phyloP scores from a whole-genome alignment of 2,329 filamentous ascomycete genomes.

The Neofusicoccum parvum region DNA sequence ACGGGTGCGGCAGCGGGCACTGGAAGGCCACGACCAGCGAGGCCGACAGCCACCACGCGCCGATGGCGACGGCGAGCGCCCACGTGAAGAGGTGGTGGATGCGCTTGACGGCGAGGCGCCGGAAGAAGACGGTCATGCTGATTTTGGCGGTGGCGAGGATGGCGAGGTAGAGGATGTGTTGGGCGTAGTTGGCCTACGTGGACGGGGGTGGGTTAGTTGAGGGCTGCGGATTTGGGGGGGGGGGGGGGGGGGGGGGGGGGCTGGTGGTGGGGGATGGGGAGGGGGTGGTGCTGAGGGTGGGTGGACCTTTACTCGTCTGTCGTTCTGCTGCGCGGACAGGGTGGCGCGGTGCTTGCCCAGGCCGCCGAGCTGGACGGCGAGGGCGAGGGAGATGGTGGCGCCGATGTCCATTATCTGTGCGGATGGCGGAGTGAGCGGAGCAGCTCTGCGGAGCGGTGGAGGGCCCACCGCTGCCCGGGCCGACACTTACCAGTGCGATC shows the following conservation, averaged over 20 bases:
- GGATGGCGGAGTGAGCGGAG: background rate
- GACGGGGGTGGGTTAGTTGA: background rate
- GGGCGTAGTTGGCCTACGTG: background rate
- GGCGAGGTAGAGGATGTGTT: constrained; percentile 4
- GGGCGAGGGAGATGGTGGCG: background rate
- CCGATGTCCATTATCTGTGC: constrained; percentile 6
- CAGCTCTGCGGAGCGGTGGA: background rate
- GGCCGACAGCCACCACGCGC: background rate
- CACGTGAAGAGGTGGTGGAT: background rate
- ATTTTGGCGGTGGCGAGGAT: background rate
- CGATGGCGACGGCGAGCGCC: background rate
- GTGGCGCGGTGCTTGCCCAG: background rate
- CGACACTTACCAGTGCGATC: background rate
- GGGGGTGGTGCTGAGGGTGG: background rate
- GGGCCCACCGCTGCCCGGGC: no score
- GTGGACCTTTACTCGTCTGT: background rate
- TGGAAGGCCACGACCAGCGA: background rate
- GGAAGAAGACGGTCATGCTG: constrained; percentile 10
- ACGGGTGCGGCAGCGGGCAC: constrained; percentile 1
- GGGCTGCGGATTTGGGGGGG: no score
- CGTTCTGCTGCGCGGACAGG: background rate
- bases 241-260: no score
- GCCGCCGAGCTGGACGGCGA: background rate
- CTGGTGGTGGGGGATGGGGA: no score
- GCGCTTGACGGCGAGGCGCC: background rate